phyloP scores from a whole-genome alignment of 257 asterid genomes.

The Misopates orontium region DNA sequence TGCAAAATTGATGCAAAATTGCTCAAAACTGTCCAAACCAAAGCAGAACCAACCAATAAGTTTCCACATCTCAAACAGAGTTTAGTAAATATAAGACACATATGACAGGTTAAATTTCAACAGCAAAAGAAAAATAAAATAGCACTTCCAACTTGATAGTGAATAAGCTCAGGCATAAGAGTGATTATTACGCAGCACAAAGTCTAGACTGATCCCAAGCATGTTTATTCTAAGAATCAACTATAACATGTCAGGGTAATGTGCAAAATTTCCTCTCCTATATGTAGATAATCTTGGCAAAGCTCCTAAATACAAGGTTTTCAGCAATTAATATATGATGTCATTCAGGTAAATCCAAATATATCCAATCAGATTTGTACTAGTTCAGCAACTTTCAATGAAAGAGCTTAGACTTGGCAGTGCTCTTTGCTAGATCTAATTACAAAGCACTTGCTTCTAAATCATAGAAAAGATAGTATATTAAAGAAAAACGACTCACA shows the following conservation, averaged over 20 bases:
- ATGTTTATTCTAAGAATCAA: constrained; percentile 12
- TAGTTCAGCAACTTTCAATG: neutral
- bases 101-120: neutral
- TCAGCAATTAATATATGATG: constrained; percentile 6
- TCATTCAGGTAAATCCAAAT: constrained; percentile 14
- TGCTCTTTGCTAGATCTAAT: constrained; percentile 5
- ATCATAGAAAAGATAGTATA: too few relatives aligned
- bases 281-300: neutral
- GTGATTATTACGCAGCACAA: constrained; percentile 19
- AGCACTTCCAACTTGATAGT: constrained; percentile 7
- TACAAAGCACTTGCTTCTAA: constrained; percentile 6
- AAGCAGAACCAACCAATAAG: constrained; percentile 24
- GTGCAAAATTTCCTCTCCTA: neutral
- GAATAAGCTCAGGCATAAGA: neutral
- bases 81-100: neutral
- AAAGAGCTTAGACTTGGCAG: constrained; percentile 1
- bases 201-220: constrained; percentile 1
- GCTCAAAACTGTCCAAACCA: constrained; percentile 77
- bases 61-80: constrained; percentile 17
- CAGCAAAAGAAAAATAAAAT: constrained; percentile 16
- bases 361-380: too few relatives aligned
- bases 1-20: constrained; percentile 97
- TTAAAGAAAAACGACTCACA: constrained; percentile 6
- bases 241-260: neutral
- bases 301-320: constrained; percentile 7